phyloP scores from a whole-genome alignment of 2,329 filamentous ascomycete species.

The Paraphoma chrysanthemicola region DNA sequence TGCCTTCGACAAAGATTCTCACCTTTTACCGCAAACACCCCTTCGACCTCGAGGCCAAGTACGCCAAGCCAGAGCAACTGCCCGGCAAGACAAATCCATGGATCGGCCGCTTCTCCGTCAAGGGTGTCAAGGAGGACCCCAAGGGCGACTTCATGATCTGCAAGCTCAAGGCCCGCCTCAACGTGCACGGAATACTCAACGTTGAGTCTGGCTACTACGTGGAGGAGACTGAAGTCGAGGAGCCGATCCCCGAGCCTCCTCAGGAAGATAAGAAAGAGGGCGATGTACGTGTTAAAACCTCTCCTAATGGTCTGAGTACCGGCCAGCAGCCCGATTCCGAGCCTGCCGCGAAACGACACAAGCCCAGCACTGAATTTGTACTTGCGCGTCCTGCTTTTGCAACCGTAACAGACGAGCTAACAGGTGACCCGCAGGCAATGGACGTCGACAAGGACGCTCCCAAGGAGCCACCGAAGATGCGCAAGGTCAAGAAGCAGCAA shows the following conservation, averaged over 20 bases:
- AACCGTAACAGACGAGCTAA: slow-evolving; percentile 34
- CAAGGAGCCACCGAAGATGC: slow-evolving; percentile 72
- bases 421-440: slow-evolving; percentile 43
- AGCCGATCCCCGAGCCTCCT: slow-evolving; percentile 77
- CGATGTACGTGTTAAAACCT: slow-evolving; percentile 67
- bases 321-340: slow-evolving; percentile 27
- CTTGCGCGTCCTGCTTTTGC: slow-evolving; percentile 36
- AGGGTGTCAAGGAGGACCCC: slow-evolving; percentile 91
- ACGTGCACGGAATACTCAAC: slow-evolving; percentile 94
- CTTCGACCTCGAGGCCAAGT: slow-evolving; percentile 94
- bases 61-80: slow-evolving; percentile 83
- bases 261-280: slow-evolving; percentile 67
- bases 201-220: slow-evolving; percentile 98
- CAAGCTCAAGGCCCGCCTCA: slow-evolving; percentile 97
- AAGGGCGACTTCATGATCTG: slow-evolving; percentile 99
- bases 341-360: slow-evolving; percentile 42
- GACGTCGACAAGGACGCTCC: slow-evolving; percentile 48
- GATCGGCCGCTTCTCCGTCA: slow-evolving; percentile 98
- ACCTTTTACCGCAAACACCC: slow-evolving; percentile 99
- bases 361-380: slow-evolving; percentile 30
- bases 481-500: slow-evolving; percentile 99
- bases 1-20: slow-evolving; percentile 98
- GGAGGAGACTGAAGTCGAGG: slow-evolving; percentile 96
- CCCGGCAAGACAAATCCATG: slow-evolving; percentile 91
- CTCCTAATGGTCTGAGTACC: slow-evolving; percentile 28